Base-by-base conservation (phyloP, 306 rosid genomes). In the Prosopis cineraria region DNA sequence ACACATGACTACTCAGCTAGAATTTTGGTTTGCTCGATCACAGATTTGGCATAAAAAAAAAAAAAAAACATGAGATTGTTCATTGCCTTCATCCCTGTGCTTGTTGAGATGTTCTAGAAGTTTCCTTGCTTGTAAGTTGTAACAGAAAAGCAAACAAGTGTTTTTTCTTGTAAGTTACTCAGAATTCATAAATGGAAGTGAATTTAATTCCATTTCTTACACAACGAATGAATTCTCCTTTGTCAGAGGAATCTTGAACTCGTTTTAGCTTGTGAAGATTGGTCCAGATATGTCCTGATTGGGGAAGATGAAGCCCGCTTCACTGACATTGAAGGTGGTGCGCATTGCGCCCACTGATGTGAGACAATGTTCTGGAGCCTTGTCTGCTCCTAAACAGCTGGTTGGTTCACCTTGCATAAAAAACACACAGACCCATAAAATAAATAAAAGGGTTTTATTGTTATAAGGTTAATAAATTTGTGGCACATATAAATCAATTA, bases 71-170 rank as follows among this genome's bases (percentile, higher is more conserved):
- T 27, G 22, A 13, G 67, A 56, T 24, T 17, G 44, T 62, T 59
- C 37, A 31, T 14, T 7, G 7, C 24, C 40, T 17, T 52, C 12
- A 7, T 52, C 68, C 34, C 27, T n/a, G 13, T 10, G 65, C 65
- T 27, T 59, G 24, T 39, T 63, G 83, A 36, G 76, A 44, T 47
- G 37, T 2, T 70, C 67, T 82, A 34, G 74, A 71, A 80, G 24
- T 73, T 63, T 80, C 80, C 36, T 70, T 55, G 6, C 27, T 76
- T 84, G 78, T 73, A 77, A 52, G 27, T 76, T 84, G 78, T 73
- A 77, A 52, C 36, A 48, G 50, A 19, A 64, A 43, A 60, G 39
- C 30, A 33, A 27, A 9, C 41, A 41, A 52, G 16, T 1, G 31
- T 10, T 24, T 55, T 41, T 13, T 52, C 20, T 16, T 13, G 0